Evolutionary conservation across 129 eudicot genomes (phyloP).

Genomic region (Chrysanthemum seticuspe): DNA sequence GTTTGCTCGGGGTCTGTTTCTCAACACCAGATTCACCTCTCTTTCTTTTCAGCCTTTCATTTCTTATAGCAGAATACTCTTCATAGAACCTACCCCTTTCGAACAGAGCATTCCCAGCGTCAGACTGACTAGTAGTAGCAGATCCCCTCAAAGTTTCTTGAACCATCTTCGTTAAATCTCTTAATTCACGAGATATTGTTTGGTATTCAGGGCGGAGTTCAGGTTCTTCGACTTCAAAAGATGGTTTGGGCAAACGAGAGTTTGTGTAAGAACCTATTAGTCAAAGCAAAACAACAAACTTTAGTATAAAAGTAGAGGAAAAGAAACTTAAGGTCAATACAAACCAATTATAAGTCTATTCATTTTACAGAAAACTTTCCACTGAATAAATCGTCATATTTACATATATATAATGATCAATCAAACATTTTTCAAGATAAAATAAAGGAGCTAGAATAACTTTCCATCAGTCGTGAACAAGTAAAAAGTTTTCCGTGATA

Average conservation of each 20-base stretch:
- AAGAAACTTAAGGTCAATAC: neutral
- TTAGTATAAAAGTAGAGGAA: neutral
- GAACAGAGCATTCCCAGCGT: constrained; percentile 43
- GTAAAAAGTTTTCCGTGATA: no score
- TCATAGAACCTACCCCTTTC: constrained; percentile 76
- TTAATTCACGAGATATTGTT: constrained; percentile 61
- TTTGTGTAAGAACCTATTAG: constrained; percentile 40
- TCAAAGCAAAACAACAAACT: neutral
- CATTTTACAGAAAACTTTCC: no score
- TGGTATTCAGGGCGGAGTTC: constrained; percentile 62
- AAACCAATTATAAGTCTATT: no score
- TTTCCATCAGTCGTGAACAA: neutral
- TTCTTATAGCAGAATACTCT: constrained; percentile 67
- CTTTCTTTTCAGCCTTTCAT: constrained; percentile 74
- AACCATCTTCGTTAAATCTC: constrained; percentile 62
- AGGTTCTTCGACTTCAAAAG: constrained; percentile 30
- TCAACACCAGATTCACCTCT: constrained; percentile 45
- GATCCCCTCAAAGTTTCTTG: constrained; percentile 33
- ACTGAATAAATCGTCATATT: no score
- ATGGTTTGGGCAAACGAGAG: constrained; percentile 43
- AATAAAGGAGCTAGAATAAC: neutral
- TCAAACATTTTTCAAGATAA: neutral
- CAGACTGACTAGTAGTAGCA: constrained; percentile 8
- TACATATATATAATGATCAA: neutral
- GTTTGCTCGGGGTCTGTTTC: constrained; percentile 46